A percentile compares a stretch with the other conserved stretches of the same genome.
These are phyloP conservation scores for Gynochthodes officinalis DNA, from an alignment of 257 asterid species.

Conservation along the genomic window DNA sequence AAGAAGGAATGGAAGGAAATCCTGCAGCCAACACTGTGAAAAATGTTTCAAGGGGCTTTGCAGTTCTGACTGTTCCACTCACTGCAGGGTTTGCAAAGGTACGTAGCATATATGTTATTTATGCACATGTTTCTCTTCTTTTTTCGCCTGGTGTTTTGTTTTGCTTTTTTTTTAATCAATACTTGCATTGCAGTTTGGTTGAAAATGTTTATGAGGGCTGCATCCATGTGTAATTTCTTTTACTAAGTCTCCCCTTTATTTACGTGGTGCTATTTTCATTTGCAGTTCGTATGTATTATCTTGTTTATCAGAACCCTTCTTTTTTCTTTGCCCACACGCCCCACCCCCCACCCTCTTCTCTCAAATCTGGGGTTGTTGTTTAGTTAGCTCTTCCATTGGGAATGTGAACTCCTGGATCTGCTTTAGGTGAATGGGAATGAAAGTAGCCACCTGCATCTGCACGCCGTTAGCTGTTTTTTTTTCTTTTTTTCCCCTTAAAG, in stretches of 20 bases:
- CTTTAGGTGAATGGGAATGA: not conserved
- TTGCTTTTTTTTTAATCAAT: too few species aligned
- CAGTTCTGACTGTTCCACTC: conserved; percentile 65
- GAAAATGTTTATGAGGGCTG: not conserved
- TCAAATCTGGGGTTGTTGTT: too few species aligned
- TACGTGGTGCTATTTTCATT: not conserved
- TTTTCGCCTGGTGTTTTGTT: not conserved
- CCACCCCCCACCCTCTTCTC: too few species aligned
- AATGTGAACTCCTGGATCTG: not conserved
- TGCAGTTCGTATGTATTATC: not conserved
- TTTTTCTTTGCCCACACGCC: too few species aligned
- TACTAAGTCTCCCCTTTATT: not conserved
- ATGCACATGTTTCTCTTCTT: not conserved
- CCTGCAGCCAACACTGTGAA: conserved; percentile 57
- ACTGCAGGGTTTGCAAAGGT: conserved; percentile 81
- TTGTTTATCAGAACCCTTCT: not conserved
- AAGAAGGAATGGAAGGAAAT: conserved; percentile 94
- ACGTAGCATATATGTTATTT: conserved; percentile 10
- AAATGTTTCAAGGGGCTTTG: conserved; percentile 71
- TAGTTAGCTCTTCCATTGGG: not conserved
- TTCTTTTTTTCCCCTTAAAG: too few species aligned
- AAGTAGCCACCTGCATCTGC: not conserved
- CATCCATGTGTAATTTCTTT: not conserved
- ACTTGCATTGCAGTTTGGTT: not conserved
- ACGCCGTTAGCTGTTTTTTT: not conserved